Percentiles rank a stretch among this genome's conserved stretches.
These are phyloP conservation scores for Erythrobasidium hasegawianum DNA, from an alignment of 1,284 basidiomycete species.

Conservation along the genomic window DNA sequence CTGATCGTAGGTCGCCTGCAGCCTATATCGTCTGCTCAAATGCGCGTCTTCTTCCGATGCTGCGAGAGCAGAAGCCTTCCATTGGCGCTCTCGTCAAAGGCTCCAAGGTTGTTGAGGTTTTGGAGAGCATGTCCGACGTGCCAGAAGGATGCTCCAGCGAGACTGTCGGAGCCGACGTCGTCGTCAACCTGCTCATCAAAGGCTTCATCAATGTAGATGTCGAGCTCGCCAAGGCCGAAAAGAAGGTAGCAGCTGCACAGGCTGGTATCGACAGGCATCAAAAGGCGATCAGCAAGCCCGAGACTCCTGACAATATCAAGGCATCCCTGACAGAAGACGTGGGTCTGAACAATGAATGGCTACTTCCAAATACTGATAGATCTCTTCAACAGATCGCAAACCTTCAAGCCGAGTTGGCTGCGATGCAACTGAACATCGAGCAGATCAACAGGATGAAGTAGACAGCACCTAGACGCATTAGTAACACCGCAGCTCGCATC, in stretches of 20 bases:
- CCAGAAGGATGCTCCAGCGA: slow-evolving; percentile 84
- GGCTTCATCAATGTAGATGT: slow-evolving; percentile 77
- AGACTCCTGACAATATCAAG: slow-evolving; percentile 72
- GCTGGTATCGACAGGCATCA: slow-evolving; percentile 69
- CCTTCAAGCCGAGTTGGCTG: slow-evolving; percentile 61
- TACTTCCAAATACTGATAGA: neutral
- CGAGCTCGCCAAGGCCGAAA: slow-evolving; percentile 78
- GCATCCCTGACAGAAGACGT: slow-evolving; percentile 75
- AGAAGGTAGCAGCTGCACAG: slow-evolving; percentile 70
- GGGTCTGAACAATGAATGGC: neutral
- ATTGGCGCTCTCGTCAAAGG: slow-evolving; percentile 84
- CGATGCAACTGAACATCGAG: slow-evolving; percentile 58
- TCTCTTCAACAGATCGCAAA: slow-evolving; percentile 56
- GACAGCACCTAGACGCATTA: neutral
- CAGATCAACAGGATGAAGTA: slow-evolving; percentile 57
- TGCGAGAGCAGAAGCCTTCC: slow-evolving; percentile 68
- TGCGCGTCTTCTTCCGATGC: slow-evolving; percentile 61
- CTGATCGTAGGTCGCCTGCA: no score
- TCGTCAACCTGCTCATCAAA: slow-evolving; percentile 76
- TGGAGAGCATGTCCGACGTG: slow-evolving; percentile 59
- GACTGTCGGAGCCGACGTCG: slow-evolving; percentile 69
- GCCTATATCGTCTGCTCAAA: slow-evolving; percentile 75
- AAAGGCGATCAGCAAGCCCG: slow-evolving; percentile 71
- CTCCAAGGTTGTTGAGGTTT: slow-evolving; percentile 66
- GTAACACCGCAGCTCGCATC: no score